Percentiles rank a stretch among this genome's conserved stretches.
Conservation (phyloP, 345 rosid genomes). For the Streptanthus diversifolius region DNA sequence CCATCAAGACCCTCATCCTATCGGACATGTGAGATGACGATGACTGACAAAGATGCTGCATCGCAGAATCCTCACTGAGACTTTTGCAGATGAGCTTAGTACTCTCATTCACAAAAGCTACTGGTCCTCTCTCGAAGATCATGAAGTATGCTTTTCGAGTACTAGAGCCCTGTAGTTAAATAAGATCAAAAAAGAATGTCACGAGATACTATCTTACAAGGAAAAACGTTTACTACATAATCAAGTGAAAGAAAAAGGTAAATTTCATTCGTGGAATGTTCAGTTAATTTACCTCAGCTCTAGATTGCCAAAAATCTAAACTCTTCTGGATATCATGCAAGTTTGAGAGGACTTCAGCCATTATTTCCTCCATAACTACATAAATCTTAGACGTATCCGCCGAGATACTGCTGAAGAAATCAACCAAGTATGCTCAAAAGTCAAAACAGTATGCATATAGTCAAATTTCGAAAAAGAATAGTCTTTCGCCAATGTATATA, state of each 20-base stretch:
- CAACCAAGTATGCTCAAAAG: conserved; percentile 15
- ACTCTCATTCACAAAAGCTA: conserved; percentile 59
- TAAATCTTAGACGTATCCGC: conserved; percentile 42
- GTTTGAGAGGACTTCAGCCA: conserved; percentile 48
- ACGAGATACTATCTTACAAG: not conserved
- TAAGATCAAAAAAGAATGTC: not conserved
- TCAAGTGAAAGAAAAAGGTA: not conserved
- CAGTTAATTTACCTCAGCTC: conserved; percentile 60
- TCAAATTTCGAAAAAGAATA: not conserved
- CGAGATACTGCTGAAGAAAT: conserved; percentile 38
- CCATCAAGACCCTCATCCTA: conserved; percentile 56
- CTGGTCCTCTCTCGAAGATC: conserved; percentile 89
- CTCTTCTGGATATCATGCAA: conserved; percentile 65
- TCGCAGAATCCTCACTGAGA: conserved; percentile 45
- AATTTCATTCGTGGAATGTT: conserved; percentile 10
- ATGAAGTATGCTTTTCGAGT: conserved; percentile 66
- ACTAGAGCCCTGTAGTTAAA: conserved; percentile 53
- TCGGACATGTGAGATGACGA: conserved; percentile 66
- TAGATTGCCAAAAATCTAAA: conserved; percentile 77
- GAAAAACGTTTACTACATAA: not conserved
- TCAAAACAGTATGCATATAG: conserved; percentile 12
- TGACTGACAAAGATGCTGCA: conserved; percentile 52
- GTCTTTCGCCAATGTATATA: not conserved
- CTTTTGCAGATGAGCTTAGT: conserved; percentile 42
- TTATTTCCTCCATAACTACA: conserved; percentile 63